phyloP scores from a whole-genome alignment of 2,329 filamentous ascomycete genomes.

The Lomentospora prolificans region DNA sequence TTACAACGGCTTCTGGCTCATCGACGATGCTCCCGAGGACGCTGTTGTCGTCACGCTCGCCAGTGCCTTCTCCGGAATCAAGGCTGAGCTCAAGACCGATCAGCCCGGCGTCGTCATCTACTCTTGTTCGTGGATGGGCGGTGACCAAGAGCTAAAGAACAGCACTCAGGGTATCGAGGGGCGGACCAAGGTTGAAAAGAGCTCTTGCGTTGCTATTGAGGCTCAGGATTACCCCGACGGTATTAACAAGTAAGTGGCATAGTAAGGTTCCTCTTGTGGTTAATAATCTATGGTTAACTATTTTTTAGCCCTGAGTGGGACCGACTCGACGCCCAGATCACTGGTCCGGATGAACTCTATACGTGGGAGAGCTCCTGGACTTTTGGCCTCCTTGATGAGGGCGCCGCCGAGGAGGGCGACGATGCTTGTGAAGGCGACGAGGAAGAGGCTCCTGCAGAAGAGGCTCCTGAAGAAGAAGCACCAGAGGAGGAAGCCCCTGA shows the following conservation, averaged over 20 bases:
- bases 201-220: conserved; percentile 66
- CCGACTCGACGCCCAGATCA: conserved; percentile 28
- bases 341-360: conserved; percentile 28
- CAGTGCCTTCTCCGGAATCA: conserved; percentile 56
- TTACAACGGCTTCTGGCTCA: conserved; percentile 54
- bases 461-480: not conserved
- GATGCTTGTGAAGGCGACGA: not conserved
- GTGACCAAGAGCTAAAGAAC: conserved; percentile 39
- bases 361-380: conserved; percentile 35
- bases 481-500: not conserved
- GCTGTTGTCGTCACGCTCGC: conserved; percentile 44
- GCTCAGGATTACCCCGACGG: conserved; percentile 70
- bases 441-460: not conserved
- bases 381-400: conserved; percentile 20
- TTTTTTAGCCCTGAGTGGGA: conserved; percentile 32
- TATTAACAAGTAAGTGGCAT: conserved; percentile 51
- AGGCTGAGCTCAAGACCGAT: conserved; percentile 59
- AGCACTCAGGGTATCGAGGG: conserved; percentile 44
- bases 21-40: conserved; percentile 28
- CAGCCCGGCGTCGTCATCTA: conserved; percentile 65
- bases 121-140: conserved; percentile 49
- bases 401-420: not conserved
- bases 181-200: conserved; percentile 39
- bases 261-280: not conserved
- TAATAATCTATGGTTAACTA: not conserved